Conservation (phyloP, 306 rosid species). For the Fagus sylvatica region DNA sequence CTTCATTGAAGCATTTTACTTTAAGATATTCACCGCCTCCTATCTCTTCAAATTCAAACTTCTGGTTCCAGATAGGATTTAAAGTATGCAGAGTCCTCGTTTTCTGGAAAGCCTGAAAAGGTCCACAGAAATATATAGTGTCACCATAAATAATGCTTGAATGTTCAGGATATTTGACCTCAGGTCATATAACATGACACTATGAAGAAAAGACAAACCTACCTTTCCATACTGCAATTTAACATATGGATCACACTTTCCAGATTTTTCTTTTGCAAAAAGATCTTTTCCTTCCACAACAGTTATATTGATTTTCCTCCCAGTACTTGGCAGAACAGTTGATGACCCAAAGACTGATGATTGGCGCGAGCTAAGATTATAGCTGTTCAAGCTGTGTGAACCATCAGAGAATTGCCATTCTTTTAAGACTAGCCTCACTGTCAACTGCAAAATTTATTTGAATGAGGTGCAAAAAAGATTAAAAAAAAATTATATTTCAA, state of each 20-base stretch:
- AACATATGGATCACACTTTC: slow-evolving; percentile 67
- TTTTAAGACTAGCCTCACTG: slow-evolving; percentile 66
- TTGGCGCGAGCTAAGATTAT: slow-evolving; percentile 38
- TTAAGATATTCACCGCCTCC: slow-evolving; percentile 79
- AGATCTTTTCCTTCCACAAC: slow-evolving; percentile 83
- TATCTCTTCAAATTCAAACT: slow-evolving; percentile 82
- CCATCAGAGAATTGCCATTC: slow-evolving; percentile 98
- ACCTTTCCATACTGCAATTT: slow-evolving; percentile 96
- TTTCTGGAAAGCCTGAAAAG: slow-evolving; percentile 59
- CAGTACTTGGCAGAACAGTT: slow-evolving; percentile 62
- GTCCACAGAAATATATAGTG: slow-evolving; percentile 20
- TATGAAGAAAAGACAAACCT: slow-evolving; percentile 20
- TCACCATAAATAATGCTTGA: background rate
- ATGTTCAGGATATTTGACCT: background rate
- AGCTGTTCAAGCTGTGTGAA: slow-evolving; percentile 58
- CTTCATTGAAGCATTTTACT: slow-evolving; percentile 70
- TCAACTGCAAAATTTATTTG: slow-evolving; percentile 56
- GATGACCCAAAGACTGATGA: slow-evolving; percentile 70
- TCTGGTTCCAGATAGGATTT: slow-evolving; percentile 76
- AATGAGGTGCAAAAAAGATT: slow-evolving; percentile 16
- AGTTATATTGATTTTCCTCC: slow-evolving; percentile 75
- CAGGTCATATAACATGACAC: slow-evolving; percentile 10
- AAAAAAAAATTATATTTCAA: slow-evolving; percentile 15
- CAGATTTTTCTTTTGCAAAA: slow-evolving; percentile 62
- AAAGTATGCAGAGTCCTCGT: slow-evolving; percentile 54